Conservation (phyloP, 2,329 filamentous ascomycete genomes). For the Fusarium pseudonygamai region DNA sequence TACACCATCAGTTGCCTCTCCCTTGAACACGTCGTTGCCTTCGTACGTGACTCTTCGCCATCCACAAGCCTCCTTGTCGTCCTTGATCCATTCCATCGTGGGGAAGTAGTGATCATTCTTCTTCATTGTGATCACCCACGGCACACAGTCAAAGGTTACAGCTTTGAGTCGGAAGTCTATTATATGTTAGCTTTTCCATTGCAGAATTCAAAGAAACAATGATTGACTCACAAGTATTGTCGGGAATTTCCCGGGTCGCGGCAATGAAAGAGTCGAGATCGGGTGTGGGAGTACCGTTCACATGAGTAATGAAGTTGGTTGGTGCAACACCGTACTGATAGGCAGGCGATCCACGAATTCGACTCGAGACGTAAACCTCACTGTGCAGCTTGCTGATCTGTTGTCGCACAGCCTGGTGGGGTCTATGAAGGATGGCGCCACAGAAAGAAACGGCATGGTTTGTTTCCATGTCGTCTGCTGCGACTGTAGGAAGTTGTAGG, state of each 20-base stretch:
- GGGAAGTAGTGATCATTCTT: constrained; percentile 98
- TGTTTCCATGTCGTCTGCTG: constrained; percentile 91
- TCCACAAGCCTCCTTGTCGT: constrained; percentile 65
- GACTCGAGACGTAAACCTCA: constrained; percentile 93
- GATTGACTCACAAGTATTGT: constrained; percentile 81
- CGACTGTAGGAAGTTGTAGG: constrained; percentile 83
- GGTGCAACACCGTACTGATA: constrained; percentile 93
- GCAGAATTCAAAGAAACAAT: background rate
- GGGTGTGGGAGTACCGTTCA: constrained; percentile 87
- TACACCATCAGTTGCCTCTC: constrained; percentile 64
- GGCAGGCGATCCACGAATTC: constrained; percentile 82
- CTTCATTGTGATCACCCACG: constrained; percentile 99
- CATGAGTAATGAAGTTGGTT: constrained; percentile 97
- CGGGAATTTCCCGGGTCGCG: constrained; percentile 86
- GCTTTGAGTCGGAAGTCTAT: constrained; percentile 92
- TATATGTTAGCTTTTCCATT: constrained; percentile 23
- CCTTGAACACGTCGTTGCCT: constrained; percentile 60
- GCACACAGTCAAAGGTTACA: constrained; percentile 98
- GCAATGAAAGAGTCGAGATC: constrained; percentile 83
- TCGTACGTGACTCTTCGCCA: constrained; percentile 73
- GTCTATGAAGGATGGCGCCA: constrained; percentile 89
- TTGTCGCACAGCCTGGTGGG: constrained; percentile 95
- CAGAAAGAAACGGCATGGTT: constrained; percentile 94
- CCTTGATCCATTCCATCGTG: constrained; percentile 75
- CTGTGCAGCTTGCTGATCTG: constrained; percentile 97